Evolutionary conservation across 192 early-diverging fungal species (phyloP), one percentile per base, ranked within the genome.

Genomic region (Endogone sp.): DNA sequence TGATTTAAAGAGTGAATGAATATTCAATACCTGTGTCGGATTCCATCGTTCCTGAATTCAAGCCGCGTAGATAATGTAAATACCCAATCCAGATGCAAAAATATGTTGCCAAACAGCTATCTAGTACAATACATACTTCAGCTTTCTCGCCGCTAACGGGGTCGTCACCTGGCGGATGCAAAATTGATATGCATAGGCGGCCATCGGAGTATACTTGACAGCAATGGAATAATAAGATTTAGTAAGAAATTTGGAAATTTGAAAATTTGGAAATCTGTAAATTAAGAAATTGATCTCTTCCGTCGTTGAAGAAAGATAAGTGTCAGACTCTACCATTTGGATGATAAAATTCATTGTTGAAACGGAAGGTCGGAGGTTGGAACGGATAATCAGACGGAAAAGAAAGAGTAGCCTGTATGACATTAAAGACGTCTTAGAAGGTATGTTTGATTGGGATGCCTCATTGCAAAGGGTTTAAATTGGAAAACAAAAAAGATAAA

Each of bases 91-190:
- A 64, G 28, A 63, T 70, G n/a, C 24, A 11, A 29, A 11, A 30
- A 64, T 64, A 32, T 26, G 16, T 60, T 23, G 21, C 24, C 27
- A 30, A 58, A 31, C 31, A 65, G 32, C 44, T 27, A 28, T 23
- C 66, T 44, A 30, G 20, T 28, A 55, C 32, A 49, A 31, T 37
- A 58, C 67, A n/a, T 78, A 81, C 90, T 55, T 83, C 84, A 9
- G 90, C 88, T 49, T 73, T 78, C 66, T 93, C 92, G n/a, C 89
- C 88, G 49, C 88, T 89, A 26, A 86, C 86, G 2, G 96, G 96
- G 67, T 98, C 96, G 64, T 97, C 93, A 49, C 93, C 96, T 3
- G 96, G 94, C 26, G 95, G 87, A 80, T 98, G 96, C 64, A 97
- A 81, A 63, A 98, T 98, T 4, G 95, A 96, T 57, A 98, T 98